phyloP scores from a whole-genome alignment of 2,329 filamentous ascomycete species.

The Setomelanomma holmii region DNA sequence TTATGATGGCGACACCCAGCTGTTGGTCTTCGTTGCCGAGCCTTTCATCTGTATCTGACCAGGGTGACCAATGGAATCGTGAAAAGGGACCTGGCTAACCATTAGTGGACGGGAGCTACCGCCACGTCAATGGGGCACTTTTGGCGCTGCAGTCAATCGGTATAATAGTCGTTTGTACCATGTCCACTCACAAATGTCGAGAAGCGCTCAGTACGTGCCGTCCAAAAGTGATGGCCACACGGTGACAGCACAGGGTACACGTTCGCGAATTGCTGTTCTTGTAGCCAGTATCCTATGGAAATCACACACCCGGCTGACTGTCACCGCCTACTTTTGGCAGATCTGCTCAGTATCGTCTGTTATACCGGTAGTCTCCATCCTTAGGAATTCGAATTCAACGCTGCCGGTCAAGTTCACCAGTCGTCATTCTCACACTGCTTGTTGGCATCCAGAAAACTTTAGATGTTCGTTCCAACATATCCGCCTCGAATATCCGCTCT shows the following conservation, averaged over 20 bases:
- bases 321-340: too few species aligned
- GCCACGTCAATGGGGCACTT: conserved; percentile 7
- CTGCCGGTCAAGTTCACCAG: not conserved
- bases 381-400: not conserved
- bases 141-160: too few species aligned
- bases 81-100: conserved; percentile 20
- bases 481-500: not conserved
- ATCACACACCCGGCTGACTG: too few species aligned
- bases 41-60: not conserved
- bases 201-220: too few species aligned
- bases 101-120: conserved; percentile 23
- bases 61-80: conserved; percentile 3
- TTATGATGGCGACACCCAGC: not conserved
- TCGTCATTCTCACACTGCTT: not conserved
- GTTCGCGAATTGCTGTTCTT: too few species aligned
- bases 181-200: too few species aligned
- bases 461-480: not conserved
- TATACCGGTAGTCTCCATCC: too few species aligned
- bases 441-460: not conserved
- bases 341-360: too few species aligned
- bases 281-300: too few species aligned
- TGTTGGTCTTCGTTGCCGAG: not conserved
- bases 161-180: too few species aligned
- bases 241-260: too few species aligned
- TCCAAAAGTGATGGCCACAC: too few species aligned